Conservation (phyloP, 805 yeast species). For the Pichia kluyveri region DNA sequence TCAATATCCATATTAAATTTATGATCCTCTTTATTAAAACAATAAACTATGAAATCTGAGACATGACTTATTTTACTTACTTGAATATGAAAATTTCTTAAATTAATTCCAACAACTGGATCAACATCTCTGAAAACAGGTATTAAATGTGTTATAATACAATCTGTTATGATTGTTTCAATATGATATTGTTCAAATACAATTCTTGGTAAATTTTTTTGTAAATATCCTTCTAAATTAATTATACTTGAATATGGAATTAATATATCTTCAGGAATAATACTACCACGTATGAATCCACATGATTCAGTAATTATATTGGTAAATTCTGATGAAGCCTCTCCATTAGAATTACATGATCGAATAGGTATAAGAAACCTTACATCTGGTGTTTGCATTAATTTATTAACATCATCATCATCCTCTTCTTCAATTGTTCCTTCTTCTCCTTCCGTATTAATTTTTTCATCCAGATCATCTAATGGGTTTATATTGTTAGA, state of each 20-base stretch:
- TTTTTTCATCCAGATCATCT: neutral
- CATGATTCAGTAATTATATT: slow-evolving; percentile 29
- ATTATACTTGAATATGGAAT: slow-evolving; percentile 30
- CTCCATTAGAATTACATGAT: slow-evolving; percentile 22
- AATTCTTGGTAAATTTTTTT: slow-evolving; percentile 19
- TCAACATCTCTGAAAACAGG: slow-evolving; percentile 54
- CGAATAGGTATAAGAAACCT: slow-evolving; percentile 24
- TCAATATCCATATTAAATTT: slow-evolving; percentile 12
- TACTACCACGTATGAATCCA: slow-evolving; percentile 46
- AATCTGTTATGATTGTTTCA: slow-evolving; percentile 32
- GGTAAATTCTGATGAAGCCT: slow-evolving; percentile 21
- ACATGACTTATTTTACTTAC: slow-evolving; percentile 68
- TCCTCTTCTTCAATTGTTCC: neutral
- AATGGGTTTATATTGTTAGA: neutral
- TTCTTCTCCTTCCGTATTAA: neutral
- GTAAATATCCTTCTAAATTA: slow-evolving; percentile 20
- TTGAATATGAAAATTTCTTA: slow-evolving; percentile 82
- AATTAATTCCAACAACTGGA: slow-evolving; percentile 63
- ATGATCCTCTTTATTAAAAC: slow-evolving; percentile 36
- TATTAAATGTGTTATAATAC: slow-evolving; percentile 31
- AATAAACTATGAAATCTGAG: slow-evolving; percentile 71
- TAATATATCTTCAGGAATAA: slow-evolving; percentile 45
- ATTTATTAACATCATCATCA: slow-evolving; percentile 1
- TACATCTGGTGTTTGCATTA: slow-evolving; percentile 15
- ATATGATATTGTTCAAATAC: slow-evolving; percentile 15